Evolutionary conservation across 2,329 filamentous ascomycete species (phyloP), one percentile per base, ranked within the genome.

Genomic region (Fusarium kyushuense): DNA sequence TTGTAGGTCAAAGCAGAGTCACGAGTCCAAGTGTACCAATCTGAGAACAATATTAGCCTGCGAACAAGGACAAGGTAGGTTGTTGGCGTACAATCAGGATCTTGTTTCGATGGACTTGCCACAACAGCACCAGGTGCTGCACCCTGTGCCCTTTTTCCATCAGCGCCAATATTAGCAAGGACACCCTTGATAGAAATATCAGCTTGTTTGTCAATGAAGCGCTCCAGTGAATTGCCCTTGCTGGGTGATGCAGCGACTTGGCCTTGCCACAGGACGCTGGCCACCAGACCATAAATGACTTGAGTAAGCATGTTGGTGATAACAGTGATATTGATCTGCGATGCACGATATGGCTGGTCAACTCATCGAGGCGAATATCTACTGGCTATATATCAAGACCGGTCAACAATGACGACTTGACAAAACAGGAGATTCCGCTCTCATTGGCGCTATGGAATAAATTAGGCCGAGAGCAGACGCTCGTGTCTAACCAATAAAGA

Each of bases 1-100:
- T 92, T 92, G 79, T 90, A 86, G 1, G 87, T 87, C 51, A 94
- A 82, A n/a, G 89, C 90, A 4, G 90, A 85, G 76, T 94, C 92
- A 67, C 92, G 83, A 6, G 89, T 92, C 92, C 91, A 94, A 1
- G 90, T 92, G 74, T 88, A 94, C 77, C 85, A 93, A 76, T 94
- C 90, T 92, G 74, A 7, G 0, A 67, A 1, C 5, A 17, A 0
- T 46, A 23, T 53, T 3, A 56, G 36, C 21, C 3, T n/a, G 12
- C 10, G 1, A 10, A 17, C 7, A 2, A 3, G 1, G 6, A 17
- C 3, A 9, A 16, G 23, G 1, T 3, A 6, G 1, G 5, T 30
- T 12, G 8, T 29, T 23, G 8, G 29, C 59, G 42, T 43, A 69
- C 65, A 69, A 7, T 87, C 80, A 10, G 87, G 87, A 38, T 84